Percentiles rank a stretch among this genome's conserved stretches.
Conservation (phyloP, 768 basidiomycete genomes). For the Pulveroboletus ravenelii region DNA sequence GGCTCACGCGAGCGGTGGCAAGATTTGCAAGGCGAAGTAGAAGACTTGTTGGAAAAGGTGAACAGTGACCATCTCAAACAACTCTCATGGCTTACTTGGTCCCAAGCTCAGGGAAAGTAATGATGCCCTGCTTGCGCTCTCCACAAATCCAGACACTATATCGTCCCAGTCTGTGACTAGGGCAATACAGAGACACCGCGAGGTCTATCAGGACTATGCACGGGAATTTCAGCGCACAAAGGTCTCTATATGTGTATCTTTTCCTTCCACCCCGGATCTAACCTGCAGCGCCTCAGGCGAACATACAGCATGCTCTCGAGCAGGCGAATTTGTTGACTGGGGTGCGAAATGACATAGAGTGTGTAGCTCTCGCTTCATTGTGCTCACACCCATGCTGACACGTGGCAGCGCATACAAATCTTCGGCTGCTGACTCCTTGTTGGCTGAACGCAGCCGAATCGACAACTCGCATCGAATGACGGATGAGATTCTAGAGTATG, state of each 20-base stretch:
- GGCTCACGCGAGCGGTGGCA: constrained; percentile 70
- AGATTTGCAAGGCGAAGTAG: constrained; percentile 82
- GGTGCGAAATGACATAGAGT: constrained; percentile 97
- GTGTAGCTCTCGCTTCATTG: constrained; percentile 22
- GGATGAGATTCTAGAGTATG: constrained; percentile 84
- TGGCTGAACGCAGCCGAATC: constrained; percentile 84
- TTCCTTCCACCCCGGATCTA: neutral
- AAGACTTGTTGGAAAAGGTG: constrained; percentile 84
- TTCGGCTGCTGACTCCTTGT: constrained; percentile 77
- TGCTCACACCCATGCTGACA: neutral
- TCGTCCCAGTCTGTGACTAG: constrained; percentile 83
- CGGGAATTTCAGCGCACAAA: constrained; percentile 85
- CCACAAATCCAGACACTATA: constrained; percentile 56
- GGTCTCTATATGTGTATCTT: constrained; percentile 37
- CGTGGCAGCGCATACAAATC: constrained; percentile 79
- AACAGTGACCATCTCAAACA: constrained; percentile 13
- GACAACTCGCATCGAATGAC: constrained; percentile 95
- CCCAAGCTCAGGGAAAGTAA: constrained; percentile 81
- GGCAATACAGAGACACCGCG: constrained; percentile 84
- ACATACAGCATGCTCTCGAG: constrained; percentile 78
- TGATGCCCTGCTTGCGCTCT: constrained; percentile 65
- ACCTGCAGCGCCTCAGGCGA: constrained; percentile 46
- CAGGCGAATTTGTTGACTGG: constrained; percentile 84
- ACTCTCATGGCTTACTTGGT: constrained; percentile 7
- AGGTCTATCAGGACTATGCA: constrained; percentile 83